These are phyloP conservation scores for Adansonia madagascariensis DNA, from an alignment of 441 rosid genomes.

Conservation along the genomic window DNA sequence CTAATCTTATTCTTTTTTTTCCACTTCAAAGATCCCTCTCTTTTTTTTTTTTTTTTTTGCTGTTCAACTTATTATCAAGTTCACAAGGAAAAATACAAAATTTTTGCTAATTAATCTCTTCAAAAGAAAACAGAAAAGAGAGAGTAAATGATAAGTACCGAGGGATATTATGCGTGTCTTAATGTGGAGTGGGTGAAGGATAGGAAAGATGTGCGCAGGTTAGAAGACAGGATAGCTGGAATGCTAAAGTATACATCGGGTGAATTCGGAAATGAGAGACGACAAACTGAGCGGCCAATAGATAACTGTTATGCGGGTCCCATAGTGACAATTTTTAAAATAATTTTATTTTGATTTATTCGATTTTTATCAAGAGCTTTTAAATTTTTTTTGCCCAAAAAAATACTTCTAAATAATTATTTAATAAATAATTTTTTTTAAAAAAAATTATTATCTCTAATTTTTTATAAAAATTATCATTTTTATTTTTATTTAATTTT, in stretches of 20 bases:
- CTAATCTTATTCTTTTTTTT: slow-evolving; percentile 17
- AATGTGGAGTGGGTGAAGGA: slow-evolving; percentile 35
- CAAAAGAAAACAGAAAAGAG: slow-evolving; percentile 5
- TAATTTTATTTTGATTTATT: background rate
- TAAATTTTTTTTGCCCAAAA: too few relatives aligned
- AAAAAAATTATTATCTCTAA: too few relatives aligned
- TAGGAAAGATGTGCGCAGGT: slow-evolving; percentile 29
- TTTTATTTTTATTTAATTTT: too few relatives aligned
- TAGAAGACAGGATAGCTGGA: background rate
- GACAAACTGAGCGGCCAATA: slow-evolving; percentile 53
- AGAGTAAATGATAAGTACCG: slow-evolving; percentile 18
- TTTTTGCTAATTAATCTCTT: background rate
- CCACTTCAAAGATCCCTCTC: background rate
- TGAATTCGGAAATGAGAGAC: slow-evolving; percentile 36
- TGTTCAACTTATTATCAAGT: slow-evolving; percentile 13
- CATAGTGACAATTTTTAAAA: background rate
- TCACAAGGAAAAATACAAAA: background rate
- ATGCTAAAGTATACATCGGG: slow-evolving; percentile 23
- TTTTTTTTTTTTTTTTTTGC: background rate
- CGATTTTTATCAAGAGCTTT: too few relatives aligned
- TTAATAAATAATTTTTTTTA: too few relatives aligned
- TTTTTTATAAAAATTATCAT: too few relatives aligned
- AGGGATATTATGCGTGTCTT: background rate
- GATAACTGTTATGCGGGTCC: slow-evolving; percentile 46
- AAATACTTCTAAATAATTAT: too few relatives aligned